These are phyloP conservation scores for Erigeron canadensis DNA, from an alignment of 129 eudicot species.

Conservation along the genomic window DNA sequence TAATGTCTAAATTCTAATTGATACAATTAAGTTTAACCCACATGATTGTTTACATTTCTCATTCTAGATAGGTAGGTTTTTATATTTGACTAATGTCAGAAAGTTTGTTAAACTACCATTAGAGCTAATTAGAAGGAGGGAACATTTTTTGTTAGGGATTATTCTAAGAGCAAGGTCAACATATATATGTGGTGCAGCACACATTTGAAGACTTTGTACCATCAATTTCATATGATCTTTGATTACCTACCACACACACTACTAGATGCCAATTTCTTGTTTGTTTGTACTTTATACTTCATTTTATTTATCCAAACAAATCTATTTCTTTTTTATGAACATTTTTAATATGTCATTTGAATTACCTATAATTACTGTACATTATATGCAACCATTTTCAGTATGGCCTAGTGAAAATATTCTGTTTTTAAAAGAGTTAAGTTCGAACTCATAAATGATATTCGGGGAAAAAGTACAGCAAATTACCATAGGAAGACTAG, in stretches of 20 bases:
- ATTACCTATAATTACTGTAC: not conserved
- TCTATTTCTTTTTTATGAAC: not conserved
- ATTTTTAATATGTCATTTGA: not conserved
- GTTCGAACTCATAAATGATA: no score
- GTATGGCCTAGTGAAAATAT: no score
- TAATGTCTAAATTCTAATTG: not conserved
- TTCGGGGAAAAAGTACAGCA: no score
- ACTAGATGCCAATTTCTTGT: conserved; percentile 16
- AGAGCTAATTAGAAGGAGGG: not conserved
- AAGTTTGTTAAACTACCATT: conserved; percentile 9
- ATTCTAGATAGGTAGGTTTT: not conserved
- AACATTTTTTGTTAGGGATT: not conserved
- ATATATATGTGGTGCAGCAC: conserved; percentile 9
- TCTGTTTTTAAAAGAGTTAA: no score
- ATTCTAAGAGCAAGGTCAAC: not conserved
- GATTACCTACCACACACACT: conserved; percentile 17
- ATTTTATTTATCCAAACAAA: not conserved
- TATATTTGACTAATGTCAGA: not conserved
- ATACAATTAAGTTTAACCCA: not conserved
- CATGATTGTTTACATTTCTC: not conserved
- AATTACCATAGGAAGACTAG: no score
- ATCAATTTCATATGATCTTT: conserved; percentile 2
- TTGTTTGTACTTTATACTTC: conserved; percentile 2
- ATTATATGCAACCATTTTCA: no score
- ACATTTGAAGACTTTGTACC: conserved; percentile 18